Evolutionary conservation across 306 rosid genomes (phyloP), one percentile per base, ranked within the genome.

Genomic region (Cucumis hystrix): DNA sequence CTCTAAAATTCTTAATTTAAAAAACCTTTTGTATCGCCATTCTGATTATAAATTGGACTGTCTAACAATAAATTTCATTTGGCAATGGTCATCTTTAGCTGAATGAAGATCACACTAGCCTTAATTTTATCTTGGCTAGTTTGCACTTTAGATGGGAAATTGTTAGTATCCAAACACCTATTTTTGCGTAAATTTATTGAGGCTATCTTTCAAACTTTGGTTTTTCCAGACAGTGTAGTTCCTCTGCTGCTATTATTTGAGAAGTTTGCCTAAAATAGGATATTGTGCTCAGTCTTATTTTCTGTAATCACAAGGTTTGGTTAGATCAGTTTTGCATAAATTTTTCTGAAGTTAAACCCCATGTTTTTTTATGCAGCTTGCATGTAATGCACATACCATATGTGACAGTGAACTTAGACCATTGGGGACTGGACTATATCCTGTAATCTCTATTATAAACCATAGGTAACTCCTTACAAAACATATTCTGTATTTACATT

Each of bases 321-420:
- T 55, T 17, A 33, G n/a, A 35, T 49, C 60, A 47, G 18, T 25
- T 45, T 23, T 70, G 56, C 35, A 14, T 51, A 18, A 20, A 33
- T 52, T 33, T 25, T 39, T 82, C 63, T 65, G 81, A 81, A 74
- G 63, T 74, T 54, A 55, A 78, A 83, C 75, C 80, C 79, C 80
- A 23, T 70, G 59, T 52, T 55, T 47, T 83, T 81, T 81, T 28
- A 68, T 89, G 88, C 91, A 95, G 98, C 87, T 95, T 82, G 96
- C 97, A 2, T 92, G 98, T 83, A 95, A 95, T 86, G 98, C 97
- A 6, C 98, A 95, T 83, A 90, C 97, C 76, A 89, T 95, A 79
- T 95, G 91, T 82, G 98, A 95, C 79, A 80, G 92, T 81, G 98
- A 95, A 84, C 85, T 95, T 78, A 92, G 90, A 83, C 98, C 97